Base-by-base conservation (phyloP, 2,329 filamentous ascomycete genomes). In the Fusarium sp. region DNA sequence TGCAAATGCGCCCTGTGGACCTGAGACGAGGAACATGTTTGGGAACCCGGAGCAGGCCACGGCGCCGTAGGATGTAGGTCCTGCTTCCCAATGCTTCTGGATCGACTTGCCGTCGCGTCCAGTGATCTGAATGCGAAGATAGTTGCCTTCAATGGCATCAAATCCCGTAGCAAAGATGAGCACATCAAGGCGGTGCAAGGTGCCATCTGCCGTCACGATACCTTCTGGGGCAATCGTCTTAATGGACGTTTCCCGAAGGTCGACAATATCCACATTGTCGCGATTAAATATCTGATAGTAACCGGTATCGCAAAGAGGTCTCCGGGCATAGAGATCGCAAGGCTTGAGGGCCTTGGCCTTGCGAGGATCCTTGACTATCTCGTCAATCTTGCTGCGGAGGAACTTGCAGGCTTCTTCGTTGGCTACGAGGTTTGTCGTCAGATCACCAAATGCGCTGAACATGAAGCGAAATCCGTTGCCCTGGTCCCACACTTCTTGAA, bases 221-320 rank as follows among this genome's bases (percentile, higher is more conserved):
- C 82, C 83, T 0, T 70, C 77, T 3, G 76, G 70, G 0, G 75
- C 79, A 20, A 84, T 74, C 4, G 73, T 69, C 4, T 75, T 72
- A 0, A 51, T 51, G 4, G 27, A 10, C 10, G 27, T 51, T 51
- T 51, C 46, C 6, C 46, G 46, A 33, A 51, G 46, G 6, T 51
- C 46, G 6, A 51, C 16, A 33, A 51, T 51, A 5, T 51, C 46
- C 16, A 51, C 46, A 18, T 51, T 51, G 4, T 51, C 46, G 27
- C 46, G 46, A 7, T 51, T 51, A 8, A 51, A 51, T 18, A 31
- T 31, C 18, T 51, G 46, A 7, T 51, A 51, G 6, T 51, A 51
- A 2, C 46, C 46, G 2, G 46, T 31, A 16, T 51, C 46, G 27
- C 46, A 51, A 31, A 51, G 46, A 1, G 72, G 70, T 14, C 70